Evolutionary conservation across 192 early-diverging fungal species (phyloP), one percentile per base, ranked within the genome.

Genomic region (Lobulomyces angularis): DNA sequence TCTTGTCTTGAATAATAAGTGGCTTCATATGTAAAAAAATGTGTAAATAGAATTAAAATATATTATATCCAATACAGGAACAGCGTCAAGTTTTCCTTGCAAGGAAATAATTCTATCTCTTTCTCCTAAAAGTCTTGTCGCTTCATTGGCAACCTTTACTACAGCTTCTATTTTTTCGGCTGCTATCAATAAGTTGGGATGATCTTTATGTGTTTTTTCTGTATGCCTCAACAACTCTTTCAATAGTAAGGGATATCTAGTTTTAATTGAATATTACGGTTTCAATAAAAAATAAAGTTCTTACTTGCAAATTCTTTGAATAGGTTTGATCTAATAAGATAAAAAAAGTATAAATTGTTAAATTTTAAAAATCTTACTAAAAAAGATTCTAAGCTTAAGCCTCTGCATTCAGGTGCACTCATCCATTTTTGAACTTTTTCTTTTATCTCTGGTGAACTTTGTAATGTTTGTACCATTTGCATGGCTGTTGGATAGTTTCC

Each of bases 251-350:
- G 7, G 41, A 23, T 45, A 3, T 8, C n/a, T n/a, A n/a, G 24
- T 28, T 26, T 38, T 14, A 38, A 38, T 38, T 23, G 37, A 11
- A n/a, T n/a, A n/a, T n/a, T n/a, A n/a, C n/a, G n/a, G n/a, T n/a
- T n/a, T n/a, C n/a, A n/a, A n/a, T n/a, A n/a, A n/a, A n/a, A n/a
- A 5, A 45, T 6, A 17, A 3, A 22, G n/a, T 27, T 41, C 54
- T 45, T 30, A 69, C 60, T 74, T 74, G 65, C 71, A 74, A 24
- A 74, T 74, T 31, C 71, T 41, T 48, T 74, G 71, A 3, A 74
- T 65, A 5, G 71, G 71, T 39, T 74, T 74, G 31, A 74, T 74
- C 65, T 66, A 46, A 8, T 23, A 17, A 18, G 2, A 65, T 51
- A 4, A 8, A 24, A 22, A 7, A 12, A 54, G 18, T 53, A 1